Conservation (phyloP, 1,284 basidiomycete species). For the Earliella scabrosa region DNA sequence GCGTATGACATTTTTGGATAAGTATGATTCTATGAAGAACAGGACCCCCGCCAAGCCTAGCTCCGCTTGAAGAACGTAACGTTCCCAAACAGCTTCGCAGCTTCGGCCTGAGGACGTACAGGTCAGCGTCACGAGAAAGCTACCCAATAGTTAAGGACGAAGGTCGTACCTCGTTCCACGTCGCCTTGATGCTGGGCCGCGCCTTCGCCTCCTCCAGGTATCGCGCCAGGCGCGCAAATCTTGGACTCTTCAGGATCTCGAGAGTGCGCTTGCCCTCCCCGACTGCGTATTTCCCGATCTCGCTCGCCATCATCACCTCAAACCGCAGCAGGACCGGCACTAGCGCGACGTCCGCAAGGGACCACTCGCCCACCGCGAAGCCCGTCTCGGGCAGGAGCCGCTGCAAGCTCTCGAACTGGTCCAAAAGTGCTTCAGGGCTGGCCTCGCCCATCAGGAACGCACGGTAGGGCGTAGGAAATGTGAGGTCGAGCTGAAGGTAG, state of each 20-base stretch:
- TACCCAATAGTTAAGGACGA: too few relatives aligned
- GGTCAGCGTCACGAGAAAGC: too few relatives aligned
- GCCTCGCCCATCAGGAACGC: conserved; percentile 41
- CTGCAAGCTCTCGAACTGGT: conserved; percentile 37
- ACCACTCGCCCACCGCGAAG: conserved; percentile 42
- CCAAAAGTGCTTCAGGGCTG: conserved; percentile 42
- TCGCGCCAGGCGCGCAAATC: conserved; percentile 33
- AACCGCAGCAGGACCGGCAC: conserved; percentile 41
- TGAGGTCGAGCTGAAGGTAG: conserved; percentile 52
- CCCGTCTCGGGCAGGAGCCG: conserved; percentile 33
- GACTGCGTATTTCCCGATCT: conserved; percentile 32
- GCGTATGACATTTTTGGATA: too few relatives aligned
- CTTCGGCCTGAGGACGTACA: too few relatives aligned
- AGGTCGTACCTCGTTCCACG: conserved; percentile 32
- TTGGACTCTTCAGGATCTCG: conserved; percentile 25
- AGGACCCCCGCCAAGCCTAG: too few relatives aligned
- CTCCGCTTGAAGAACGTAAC: too few relatives aligned
- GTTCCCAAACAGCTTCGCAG: too few relatives aligned
- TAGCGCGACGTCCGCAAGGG: conserved; percentile 58
- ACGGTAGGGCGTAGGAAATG: conserved; percentile 40
- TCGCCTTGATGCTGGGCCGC: conserved; percentile 27
- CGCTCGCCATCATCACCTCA: conserved; percentile 29
- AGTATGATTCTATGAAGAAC: too few relatives aligned
- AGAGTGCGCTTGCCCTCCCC: conserved; percentile 34
- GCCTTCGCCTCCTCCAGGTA: conserved; percentile 31